Evolutionary conservation across 108 stramenopile species (phyloP).

Genomic region (Nitzschia sp.): DNA sequence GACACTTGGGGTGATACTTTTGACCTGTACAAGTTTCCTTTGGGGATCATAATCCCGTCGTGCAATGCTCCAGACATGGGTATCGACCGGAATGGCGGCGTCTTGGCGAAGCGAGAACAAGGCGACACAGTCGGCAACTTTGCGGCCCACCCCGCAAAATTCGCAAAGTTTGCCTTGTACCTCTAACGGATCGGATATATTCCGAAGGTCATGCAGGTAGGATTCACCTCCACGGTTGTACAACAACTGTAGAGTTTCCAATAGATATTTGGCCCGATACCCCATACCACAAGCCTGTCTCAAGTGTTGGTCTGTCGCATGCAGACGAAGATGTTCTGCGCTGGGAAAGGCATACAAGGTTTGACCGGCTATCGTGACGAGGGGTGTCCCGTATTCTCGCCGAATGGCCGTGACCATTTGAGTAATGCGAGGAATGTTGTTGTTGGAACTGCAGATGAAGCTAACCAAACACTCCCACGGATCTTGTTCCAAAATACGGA

Average conservation of each 20-base stretch:
- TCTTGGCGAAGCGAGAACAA: slow-evolving; percentile 90
- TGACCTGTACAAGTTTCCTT: slow-evolving; percentile 44
- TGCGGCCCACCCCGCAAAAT: slow-evolving; percentile 89
- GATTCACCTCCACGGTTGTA: slow-evolving; percentile 60
- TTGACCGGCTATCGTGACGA: slow-evolving; percentile 41
- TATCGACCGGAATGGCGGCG: slow-evolving; percentile 93
- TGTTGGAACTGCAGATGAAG: slow-evolving; percentile 98
- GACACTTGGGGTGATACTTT: slow-evolving; percentile 90
- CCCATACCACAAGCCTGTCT: slow-evolving; percentile 87
- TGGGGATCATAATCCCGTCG: slow-evolving; percentile 80
- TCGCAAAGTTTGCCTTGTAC: slow-evolving; percentile 73
- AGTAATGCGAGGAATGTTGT: slow-evolving; percentile 96
- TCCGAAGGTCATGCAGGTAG: slow-evolving; percentile 46
- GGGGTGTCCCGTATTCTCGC: slow-evolving; percentile 64
- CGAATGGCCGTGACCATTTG: slow-evolving; percentile 86
- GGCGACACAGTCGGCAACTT: slow-evolving; percentile 99
- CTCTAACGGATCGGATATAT: slow-evolving; percentile 36
- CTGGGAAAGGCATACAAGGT: slow-evolving; percentile 84
- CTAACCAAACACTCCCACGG: slow-evolving; percentile 95
- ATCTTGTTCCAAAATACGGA: slow-evolving; percentile 90
- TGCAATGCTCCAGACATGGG: slow-evolving; percentile 97
- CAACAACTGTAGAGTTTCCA: slow-evolving; percentile 70
- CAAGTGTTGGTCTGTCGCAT: slow-evolving; percentile 70
- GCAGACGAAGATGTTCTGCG: slow-evolving; percentile 41
- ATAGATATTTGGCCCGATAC: slow-evolving; percentile 91